These are phyloP conservation scores for Boletus sp. DNA, from an alignment of 768 basidiomycete species.

Conservation along the genomic window DNA sequence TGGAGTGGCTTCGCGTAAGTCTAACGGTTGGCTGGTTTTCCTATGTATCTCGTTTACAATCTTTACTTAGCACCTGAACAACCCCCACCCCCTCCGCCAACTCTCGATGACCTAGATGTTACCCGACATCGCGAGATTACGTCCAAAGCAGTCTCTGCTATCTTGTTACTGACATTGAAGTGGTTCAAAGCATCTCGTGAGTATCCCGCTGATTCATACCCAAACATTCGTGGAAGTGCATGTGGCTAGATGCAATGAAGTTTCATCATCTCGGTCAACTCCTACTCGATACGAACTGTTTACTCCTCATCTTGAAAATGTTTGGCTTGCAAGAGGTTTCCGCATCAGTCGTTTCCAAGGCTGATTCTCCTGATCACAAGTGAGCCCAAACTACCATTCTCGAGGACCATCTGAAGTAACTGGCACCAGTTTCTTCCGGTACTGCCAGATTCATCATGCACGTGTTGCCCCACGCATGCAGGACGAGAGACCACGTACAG, in stretches of 20 bases:
- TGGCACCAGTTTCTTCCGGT: slow-evolving; percentile 84
- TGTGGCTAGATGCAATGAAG: slow-evolving; percentile 86
- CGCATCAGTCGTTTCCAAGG: slow-evolving; percentile 77
- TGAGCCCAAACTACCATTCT: slow-evolving; percentile 31
- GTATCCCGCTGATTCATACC: slow-evolving; percentile 30
- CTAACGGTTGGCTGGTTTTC: neutral
- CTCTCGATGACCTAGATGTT: slow-evolving; percentile 89
- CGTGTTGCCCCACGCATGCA: slow-evolving; percentile 57
- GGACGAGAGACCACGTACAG: slow-evolving; percentile 60
- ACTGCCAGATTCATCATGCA: slow-evolving; percentile 78
- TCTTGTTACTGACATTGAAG: slow-evolving; percentile 83
- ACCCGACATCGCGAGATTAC: slow-evolving; percentile 96
- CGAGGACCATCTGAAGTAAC: slow-evolving; percentile 5
- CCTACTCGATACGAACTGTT: slow-evolving; percentile 90
- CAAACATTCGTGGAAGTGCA: neutral
- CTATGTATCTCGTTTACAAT: neutral
- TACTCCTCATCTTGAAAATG: slow-evolving; percentile 93
- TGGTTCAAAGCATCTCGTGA: slow-evolving; percentile 99
- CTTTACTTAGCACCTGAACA: slow-evolving; percentile 53
- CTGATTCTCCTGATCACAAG: slow-evolving; percentile 87
- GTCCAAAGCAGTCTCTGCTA: slow-evolving; percentile 95
- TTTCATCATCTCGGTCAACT: slow-evolving; percentile 97
- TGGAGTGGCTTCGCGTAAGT: slow-evolving; percentile 62
- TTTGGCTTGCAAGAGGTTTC: slow-evolving; percentile 95
- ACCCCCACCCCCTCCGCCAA: slow-evolving; percentile 61